A percentile compares a stretch with the other conserved stretches of the same genome.
Conservation (phyloP, 2,329 filamentous ascomycete genomes). For the Penicillium sclerotigenum region DNA sequence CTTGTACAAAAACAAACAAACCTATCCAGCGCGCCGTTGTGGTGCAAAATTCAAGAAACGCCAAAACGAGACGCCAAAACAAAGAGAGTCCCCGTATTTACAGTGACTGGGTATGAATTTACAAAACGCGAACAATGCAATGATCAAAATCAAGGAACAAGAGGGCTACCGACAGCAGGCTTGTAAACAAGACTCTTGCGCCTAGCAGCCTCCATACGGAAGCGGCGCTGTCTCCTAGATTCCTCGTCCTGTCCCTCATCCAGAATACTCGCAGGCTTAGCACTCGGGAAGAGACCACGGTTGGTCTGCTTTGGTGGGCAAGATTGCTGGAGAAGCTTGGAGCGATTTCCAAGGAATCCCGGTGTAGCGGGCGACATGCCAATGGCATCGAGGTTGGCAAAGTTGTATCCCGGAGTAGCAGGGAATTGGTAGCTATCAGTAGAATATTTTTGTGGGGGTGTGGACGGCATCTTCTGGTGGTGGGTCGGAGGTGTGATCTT, state of each 20-base stretch:
- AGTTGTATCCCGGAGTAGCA: slow-evolving; percentile 35
- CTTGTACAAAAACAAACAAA: not conserved
- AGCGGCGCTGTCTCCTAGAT: slow-evolving; percentile 47
- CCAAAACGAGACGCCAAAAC: slow-evolving; percentile 8
- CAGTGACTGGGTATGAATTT: slow-evolving; percentile 13
- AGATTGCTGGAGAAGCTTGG: slow-evolving; percentile 50
- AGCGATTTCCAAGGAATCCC: slow-evolving; percentile 45
- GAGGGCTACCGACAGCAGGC: slow-evolving; percentile 69
- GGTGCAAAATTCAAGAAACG: slow-evolving; percentile 3
- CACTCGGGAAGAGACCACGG: slow-evolving; percentile 40
- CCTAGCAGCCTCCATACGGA: slow-evolving; percentile 66
- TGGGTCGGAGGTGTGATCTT: slow-evolving; percentile 34
- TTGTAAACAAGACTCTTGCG: slow-evolving; percentile 76
- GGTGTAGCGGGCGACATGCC: slow-evolving; percentile 47
- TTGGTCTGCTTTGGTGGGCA: slow-evolving; percentile 53
- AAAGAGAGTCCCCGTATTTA: slow-evolving; percentile 18
- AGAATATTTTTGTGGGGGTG: slow-evolving; percentile 11
- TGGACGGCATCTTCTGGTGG: slow-evolving; percentile 15
- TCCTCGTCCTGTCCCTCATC: slow-evolving; percentile 30
- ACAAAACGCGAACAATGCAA: slow-evolving; percentile 10
- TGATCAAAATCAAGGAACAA: slow-evolving; percentile 48
- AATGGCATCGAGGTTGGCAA: slow-evolving; percentile 37
- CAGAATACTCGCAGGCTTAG: slow-evolving; percentile 1
- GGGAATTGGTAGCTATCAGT: slow-evolving; percentile 27
- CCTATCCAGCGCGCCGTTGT: not conserved